These are phyloP conservation scores for Blechomonas ayalai DNA, from an alignment of 208 protist genomes.

Conservation along the genomic window DNA sequence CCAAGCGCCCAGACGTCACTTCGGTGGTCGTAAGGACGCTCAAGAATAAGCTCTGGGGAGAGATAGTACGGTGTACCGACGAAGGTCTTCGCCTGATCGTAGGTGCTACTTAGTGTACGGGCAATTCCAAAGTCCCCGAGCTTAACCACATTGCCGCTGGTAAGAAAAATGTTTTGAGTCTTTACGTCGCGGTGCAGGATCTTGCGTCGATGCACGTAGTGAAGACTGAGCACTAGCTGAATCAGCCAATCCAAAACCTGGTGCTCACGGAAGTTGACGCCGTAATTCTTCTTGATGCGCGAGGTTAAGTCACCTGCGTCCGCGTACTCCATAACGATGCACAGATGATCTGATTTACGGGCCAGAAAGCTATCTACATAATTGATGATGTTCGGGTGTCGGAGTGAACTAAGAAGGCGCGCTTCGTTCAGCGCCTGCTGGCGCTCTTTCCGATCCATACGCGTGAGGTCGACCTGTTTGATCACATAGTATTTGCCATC, in stretches of 20 bases:
- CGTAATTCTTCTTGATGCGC: constrained; percentile 73
- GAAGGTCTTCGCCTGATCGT: constrained; percentile 91
- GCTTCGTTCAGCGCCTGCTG: constrained; percentile 91
- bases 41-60: constrained; percentile 88
- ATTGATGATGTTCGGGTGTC: constrained; percentile 93
- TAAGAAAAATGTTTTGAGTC: constrained; percentile 93
- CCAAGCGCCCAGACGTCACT: constrained; percentile 94
- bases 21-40: constrained; percentile 90
- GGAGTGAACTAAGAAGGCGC: constrained; percentile 75
- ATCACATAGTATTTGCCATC: constrained; percentile 91
- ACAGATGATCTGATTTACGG: constrained; percentile 78
- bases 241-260: constrained; percentile 87
- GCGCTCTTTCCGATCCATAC: constrained; percentile 85
- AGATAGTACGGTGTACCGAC: constrained; percentile 94
- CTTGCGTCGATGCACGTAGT: constrained; percentile 89
- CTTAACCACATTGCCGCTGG: constrained; percentile 82
- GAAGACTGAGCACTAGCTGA: constrained; percentile 84
- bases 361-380: constrained; percentile 93
- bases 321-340: constrained; percentile 92
- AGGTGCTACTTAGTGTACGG: constrained; percentile 77
- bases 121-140: constrained; percentile 94
- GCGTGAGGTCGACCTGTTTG: constrained; percentile 88
- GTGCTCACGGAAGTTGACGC: constrained; percentile 72
- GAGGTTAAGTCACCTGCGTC: constrained; percentile 82
- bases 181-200: constrained; percentile 93